Evolutionary conservation across 352 stramenopile genomes (phyloP), one percentile per base, ranked within the genome.

Genomic region (Phytophthora boehmeriae): DNA sequence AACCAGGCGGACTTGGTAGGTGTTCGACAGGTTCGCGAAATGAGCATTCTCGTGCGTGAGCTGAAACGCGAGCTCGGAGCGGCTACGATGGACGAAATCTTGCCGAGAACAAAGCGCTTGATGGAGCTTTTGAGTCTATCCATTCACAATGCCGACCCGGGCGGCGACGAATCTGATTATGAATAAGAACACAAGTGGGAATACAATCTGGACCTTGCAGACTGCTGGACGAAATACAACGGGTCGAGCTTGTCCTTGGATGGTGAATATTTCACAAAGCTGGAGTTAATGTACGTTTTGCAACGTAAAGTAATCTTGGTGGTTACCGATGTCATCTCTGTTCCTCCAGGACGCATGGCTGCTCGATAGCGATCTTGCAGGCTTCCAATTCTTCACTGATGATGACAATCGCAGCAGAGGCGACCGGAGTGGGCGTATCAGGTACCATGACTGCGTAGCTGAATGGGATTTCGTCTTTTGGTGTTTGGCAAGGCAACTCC

Each of bases 41-140:
- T 93, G 80, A 80, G 71, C 22, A 61, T 92, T 19, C 58, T 93
- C 10, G 57, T 95, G 0, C 81, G 79, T n/a, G 73, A 85, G 6
- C 74, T 95, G 1, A 90, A 92, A 54, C 83, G 79, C n/a, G 86
- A 92, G 54, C 67, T 95, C 4, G 86, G 86, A 1, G 86, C 86
- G 22, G 64, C 76, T 2, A 82, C 80, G 20, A 88, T 88, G 53
- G 63, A 93, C 2, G 83, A 95, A 43, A 91, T 95, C 36, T 49
- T 95, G 2, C 83, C 86, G 2, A 80, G 86, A 35, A 92, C 82
- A 8, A 83, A 88, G 47, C 76, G 83, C 2, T 66, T 95, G 51
- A 95, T 95, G 83, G 83, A 95, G 62, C 60, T 95, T 32, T 54
- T 93, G 44, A 91, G 83, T 59, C 30, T 91, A 20, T 93, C 86